Evolutionary conservation across 139 green algal species (phyloP), one percentile per base, ranked within the genome.

Genomic region (Spirogloea muscicola): DNA sequence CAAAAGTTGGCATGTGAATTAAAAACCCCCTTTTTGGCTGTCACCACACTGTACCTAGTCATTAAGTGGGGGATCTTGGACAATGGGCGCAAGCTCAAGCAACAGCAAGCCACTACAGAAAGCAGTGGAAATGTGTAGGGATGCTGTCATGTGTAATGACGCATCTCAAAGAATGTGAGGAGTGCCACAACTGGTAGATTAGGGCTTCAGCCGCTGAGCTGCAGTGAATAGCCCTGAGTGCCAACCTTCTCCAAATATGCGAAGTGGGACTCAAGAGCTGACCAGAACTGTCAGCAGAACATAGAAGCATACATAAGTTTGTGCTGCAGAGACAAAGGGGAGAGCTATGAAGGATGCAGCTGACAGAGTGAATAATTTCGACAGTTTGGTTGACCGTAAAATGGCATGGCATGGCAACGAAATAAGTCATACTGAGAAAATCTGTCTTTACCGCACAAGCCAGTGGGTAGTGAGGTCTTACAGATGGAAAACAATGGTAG

Each of bases 401-500:
- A 58, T 58, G 10, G 7, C 16, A 18, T 9, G 7, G 13, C 59
- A 58, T 7, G 40, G 38, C 39, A 27, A 25, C 52, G 7, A 10
- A 58, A 5, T 16, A 55, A 52, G 59, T 58, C 6, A 52, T 5
- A 25, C 59, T 5, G 21, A 51, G 5, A 5, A 21, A 29, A 7
- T 10, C 18, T 51, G 5, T 72, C 10, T 21, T 72, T 65, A 58
- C 21, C 6, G 60, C 25, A 65, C 18, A 40, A 34, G 18, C 5
- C 6, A 29, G 44, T 59, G 49, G n/a, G 34, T n/a, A 62, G 61
- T 27, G 3, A 6, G 33, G 31, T 25, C 66, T 67, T 39, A 74
- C 66, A 1, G 74, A 72, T n/a, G 72, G 78, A 58, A 80, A 86
- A 27, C 66, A 58, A n/a, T 51, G 36, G 74, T 87, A 86, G 5